Percentiles rank a stretch among this genome's conserved stretches.
Conservation (phyloP, 2,329 filamentous ascomycete genomes). For the Ceratocystis ficicola region DNA sequence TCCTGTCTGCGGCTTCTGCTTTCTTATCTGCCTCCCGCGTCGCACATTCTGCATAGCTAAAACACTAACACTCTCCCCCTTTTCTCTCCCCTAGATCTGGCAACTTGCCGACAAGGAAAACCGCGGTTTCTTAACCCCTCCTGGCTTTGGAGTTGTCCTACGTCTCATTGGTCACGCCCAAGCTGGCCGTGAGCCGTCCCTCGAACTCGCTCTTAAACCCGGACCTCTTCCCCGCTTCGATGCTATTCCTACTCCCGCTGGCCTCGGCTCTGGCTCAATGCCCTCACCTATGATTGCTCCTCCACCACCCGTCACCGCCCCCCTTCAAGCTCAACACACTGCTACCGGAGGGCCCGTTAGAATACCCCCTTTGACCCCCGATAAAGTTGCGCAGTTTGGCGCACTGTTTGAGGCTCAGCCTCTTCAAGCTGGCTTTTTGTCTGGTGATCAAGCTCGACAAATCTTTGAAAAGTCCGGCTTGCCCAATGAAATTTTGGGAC, state of each 20-base stretch:
- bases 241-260: constrained; percentile 24
- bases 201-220: constrained; percentile 70
- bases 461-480: constrained; percentile 91
- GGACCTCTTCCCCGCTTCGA: constrained; percentile 91
- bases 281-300: constrained; percentile 26
- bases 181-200: constrained; percentile 66
- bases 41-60: not conserved
- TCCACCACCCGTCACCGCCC: constrained; percentile 36
- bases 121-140: constrained; percentile 78
- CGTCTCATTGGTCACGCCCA: constrained; percentile 94
- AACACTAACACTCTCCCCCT: constrained; percentile 3
- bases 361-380: constrained; percentile 75
- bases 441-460: constrained; percentile 75
- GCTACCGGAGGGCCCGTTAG: constrained; percentile 56
- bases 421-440: constrained; percentile 61
- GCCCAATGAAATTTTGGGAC: constrained; percentile 80
- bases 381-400: constrained; percentile 82
- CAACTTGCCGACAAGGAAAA: constrained; percentile 97
- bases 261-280: constrained; percentile 23
- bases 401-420: constrained; percentile 83
- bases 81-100: constrained; percentile 61
- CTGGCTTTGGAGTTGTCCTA: constrained; percentile 85
- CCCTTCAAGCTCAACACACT: constrained; percentile 45
- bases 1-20: not conserved
- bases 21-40: not conserved